Evolutionary conservation across 2,329 filamentous ascomycete species (phyloP).

Genomic region (Zymoseptoria passerinii): DNA sequence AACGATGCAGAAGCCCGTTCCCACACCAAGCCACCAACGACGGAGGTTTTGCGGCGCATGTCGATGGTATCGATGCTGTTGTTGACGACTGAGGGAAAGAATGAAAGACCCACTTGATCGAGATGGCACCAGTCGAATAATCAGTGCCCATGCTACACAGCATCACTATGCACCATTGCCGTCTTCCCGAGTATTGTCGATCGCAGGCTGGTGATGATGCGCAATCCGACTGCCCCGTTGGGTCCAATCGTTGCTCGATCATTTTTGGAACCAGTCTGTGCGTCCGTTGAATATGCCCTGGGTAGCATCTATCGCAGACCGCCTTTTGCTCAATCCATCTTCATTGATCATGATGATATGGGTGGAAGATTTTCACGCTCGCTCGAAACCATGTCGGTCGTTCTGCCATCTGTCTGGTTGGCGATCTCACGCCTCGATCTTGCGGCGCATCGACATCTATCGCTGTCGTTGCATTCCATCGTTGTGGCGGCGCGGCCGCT

Average conservation of each 20-base stretch:
- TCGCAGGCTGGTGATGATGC: background rate
- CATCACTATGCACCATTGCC: background rate
- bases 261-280: constrained; percentile 25
- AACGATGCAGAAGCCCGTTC: constrained; percentile 8
- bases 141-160: background rate
- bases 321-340: constrained; percentile 14
- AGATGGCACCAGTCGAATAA: background rate
- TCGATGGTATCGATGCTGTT: background rate
- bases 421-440: background rate
- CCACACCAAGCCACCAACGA: background rate
- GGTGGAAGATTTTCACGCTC: background rate
- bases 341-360: background rate
- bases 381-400: background rate
- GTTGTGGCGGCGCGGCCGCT: background rate
- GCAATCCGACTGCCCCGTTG: constrained; percentile 1
- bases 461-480: background rate
- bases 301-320: constrained; percentile 20
- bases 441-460: background rate
- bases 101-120: background rate
- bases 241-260: constrained; percentile 23
- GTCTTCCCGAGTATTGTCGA: background rate
- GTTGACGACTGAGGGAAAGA: background rate
- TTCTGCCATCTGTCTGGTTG: constrained; percentile 7
- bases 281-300: constrained; percentile 5
- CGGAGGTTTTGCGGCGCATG: background rate